phyloP scores from a whole-genome alignment of 768 basidiomycete species.

The Mycena alexandri region DNA sequence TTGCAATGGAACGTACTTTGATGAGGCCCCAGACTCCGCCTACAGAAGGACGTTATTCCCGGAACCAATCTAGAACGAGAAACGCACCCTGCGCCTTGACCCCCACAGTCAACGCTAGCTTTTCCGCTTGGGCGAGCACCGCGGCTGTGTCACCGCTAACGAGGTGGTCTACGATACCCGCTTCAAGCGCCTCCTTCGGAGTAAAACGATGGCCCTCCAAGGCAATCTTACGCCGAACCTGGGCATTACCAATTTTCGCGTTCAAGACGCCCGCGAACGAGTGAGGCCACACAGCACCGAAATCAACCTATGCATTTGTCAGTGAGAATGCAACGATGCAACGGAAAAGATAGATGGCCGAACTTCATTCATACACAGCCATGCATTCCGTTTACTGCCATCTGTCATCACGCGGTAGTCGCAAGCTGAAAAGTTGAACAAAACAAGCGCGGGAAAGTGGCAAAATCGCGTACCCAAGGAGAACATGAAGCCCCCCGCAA shows the following conservation, averaged over 20 bases:
- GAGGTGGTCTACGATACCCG: slow-evolving; percentile 79
- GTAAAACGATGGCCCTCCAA: slow-evolving; percentile 87
- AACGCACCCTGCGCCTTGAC: slow-evolving; percentile 55
- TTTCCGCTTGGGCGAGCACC: slow-evolving; percentile 73
- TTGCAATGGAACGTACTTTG: slow-evolving; percentile 58
- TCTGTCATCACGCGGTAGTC: not conserved
- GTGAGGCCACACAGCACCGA: slow-evolving; percentile 81
- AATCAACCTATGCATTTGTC: slow-evolving; percentile 41
- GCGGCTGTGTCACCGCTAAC: slow-evolving; percentile 70
- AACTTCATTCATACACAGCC: slow-evolving; percentile 96
- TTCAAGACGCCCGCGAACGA: slow-evolving; percentile 75
- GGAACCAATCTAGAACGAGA: too few relatives aligned
- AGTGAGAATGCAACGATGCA: not conserved
- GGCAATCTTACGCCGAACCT: slow-evolving; percentile 75
- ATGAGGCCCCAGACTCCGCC: slow-evolving; percentile 80
- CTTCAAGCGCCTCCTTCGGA: slow-evolving; percentile 75
- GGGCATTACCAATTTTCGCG: slow-evolving; percentile 73
- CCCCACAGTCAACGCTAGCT: slow-evolving; percentile 68
- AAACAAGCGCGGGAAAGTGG: too few relatives aligned
- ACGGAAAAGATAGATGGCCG: slow-evolving; percentile 10
- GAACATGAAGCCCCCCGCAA: slow-evolving; percentile 71
- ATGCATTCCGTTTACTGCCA: too few relatives aligned
- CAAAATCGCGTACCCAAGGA: slow-evolving; percentile 54
- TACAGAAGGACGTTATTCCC: too few relatives aligned
- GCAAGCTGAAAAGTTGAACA: too few relatives aligned